Evolutionary conservation across 179 eudicot genomes (phyloP).

Genomic region (Heliamphora pulchella): DNA sequence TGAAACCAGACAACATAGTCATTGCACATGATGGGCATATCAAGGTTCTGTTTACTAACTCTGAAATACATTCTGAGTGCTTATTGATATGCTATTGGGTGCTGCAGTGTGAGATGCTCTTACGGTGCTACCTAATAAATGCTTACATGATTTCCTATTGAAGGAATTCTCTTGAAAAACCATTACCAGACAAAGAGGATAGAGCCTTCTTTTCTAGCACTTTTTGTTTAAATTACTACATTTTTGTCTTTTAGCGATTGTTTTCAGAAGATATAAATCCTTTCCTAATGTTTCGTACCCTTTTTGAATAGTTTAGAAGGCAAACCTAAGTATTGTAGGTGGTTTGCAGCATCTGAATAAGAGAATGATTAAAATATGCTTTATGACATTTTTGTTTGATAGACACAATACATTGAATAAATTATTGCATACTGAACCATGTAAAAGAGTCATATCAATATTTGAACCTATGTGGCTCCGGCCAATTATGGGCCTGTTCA

Average conservation of each 20-base stretch:
- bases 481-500: neutral
- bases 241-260: neutral
- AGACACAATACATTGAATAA: neutral
- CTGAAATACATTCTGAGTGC: neutral
- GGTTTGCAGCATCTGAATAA: constrained; percentile 10
- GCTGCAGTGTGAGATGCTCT: neutral
- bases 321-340: neutral
- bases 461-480: neutral
- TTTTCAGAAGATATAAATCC: neutral
- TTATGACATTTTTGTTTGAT: neutral
- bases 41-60: constrained; percentile 27
- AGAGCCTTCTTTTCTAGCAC: neutral
- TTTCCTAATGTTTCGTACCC: neutral
- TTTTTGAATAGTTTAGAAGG: neutral
- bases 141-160: neutral
- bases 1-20: constrained; percentile 45
- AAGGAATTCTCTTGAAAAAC: neutral
- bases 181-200: neutral
- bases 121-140: neutral
- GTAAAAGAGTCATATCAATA: neutral
- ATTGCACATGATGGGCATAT: constrained; percentile 43
- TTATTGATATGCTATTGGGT: neutral
- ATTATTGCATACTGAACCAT: neutral
- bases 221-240: neutral
- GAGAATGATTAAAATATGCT: neutral